phyloP scores from a whole-genome alignment of 768 basidiomycete species.

The Russula dissimulans region DNA sequence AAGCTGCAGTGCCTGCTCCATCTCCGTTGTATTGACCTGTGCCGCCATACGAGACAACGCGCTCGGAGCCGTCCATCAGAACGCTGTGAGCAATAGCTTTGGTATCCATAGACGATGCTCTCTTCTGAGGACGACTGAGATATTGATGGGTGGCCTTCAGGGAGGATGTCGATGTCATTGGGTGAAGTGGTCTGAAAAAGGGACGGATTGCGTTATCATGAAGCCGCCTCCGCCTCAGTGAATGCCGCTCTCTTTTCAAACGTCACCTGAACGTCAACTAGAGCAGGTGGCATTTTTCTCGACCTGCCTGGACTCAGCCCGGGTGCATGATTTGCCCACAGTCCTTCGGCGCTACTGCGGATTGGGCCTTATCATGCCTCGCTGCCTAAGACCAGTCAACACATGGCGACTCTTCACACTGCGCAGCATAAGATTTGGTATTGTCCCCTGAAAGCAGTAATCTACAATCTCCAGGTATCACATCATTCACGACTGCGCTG shows the following conservation, averaged over 20 bases:
- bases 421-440: background rate
- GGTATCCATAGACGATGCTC: background rate
- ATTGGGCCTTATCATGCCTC: background rate
- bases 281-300: no score
- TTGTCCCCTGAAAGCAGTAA: no score
- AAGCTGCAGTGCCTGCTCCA: slow-evolving; percentile 41
- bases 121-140: background rate
- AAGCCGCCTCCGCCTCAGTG: no score
- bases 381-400: background rate
- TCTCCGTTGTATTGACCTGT: slow-evolving; percentile 43
- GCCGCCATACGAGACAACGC: slow-evolving; percentile 37
- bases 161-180: background rate
- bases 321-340: no score
- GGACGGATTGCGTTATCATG: no score
- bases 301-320: background rate
- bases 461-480: no score
- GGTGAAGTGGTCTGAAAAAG: background rate
- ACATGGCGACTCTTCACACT: background rate
- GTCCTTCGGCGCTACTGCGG: background rate
- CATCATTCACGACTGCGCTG: no score
- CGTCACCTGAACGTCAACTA: no score
- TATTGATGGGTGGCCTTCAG: slow-evolving; percentile 28
- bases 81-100: background rate
- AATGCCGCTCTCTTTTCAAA: background rate
- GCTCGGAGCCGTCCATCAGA: slow-evolving; percentile 24